Evolutionary conservation across 345 rosid species (phyloP).

Genomic region (Eucalyptus sp.): DNA sequence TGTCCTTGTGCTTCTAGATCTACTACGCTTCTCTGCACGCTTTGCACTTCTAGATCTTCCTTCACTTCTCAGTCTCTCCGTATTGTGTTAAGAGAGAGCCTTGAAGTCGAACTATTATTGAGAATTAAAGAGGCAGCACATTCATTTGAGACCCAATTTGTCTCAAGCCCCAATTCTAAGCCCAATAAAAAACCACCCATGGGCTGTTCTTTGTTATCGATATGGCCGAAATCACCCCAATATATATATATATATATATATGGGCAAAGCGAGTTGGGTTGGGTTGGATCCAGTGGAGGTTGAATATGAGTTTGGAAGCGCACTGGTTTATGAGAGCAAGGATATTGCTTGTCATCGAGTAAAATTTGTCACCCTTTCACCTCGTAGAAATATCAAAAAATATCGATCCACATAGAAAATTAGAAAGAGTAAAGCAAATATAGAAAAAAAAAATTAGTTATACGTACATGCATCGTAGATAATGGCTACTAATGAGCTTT

Average conservation of each 20-base stretch:
- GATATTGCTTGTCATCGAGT: too few species aligned
- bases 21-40: not conserved
- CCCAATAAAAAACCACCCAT: not conserved
- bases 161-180: not conserved
- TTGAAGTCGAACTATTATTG: not conserved
- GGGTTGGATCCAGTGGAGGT: too few species aligned
- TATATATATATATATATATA: too few species aligned
- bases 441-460: too few species aligned
- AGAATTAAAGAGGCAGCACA: not conserved
- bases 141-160: not conserved
- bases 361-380: too few species aligned
- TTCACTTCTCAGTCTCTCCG: not conserved
- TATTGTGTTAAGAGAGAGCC: not conserved
- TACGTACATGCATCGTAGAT: too few species aligned
- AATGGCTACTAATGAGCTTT: too few species aligned
- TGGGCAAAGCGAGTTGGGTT: not conserved
- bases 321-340: too few species aligned
- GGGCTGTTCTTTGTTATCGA: not conserved
- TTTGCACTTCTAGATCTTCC: not conserved
- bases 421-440: too few species aligned
- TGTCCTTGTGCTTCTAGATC: not conserved
- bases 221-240: not conserved
- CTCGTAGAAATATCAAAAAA: too few species aligned
- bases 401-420: too few species aligned
- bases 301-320: too few species aligned